Percentiles rank a stretch among this genome's conserved stretches.
phyloP scores from a whole-genome alignment of 139 green algal species.

The Tetraselmis chui region DNA sequence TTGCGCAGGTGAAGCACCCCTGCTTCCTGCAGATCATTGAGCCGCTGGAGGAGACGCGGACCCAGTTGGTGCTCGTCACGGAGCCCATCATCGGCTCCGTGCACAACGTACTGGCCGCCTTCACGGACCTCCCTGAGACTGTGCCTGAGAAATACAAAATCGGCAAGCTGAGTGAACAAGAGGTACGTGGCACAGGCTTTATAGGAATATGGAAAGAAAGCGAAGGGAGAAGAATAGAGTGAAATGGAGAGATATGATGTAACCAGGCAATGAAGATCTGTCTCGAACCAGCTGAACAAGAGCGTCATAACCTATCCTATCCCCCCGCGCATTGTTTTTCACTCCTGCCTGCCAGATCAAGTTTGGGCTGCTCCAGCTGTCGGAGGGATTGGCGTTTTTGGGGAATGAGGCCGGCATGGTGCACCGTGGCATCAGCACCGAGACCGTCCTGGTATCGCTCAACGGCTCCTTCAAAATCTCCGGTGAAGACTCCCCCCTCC shows the following conservation, averaged over 20 bases:
- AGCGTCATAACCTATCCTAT: too few relatives aligned
- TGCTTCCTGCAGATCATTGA: constrained; percentile 52
- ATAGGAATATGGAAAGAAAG: too few relatives aligned
- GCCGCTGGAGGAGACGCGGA: constrained; percentile 72
- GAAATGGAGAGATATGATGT: too few relatives aligned
- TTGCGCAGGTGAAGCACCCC: constrained; percentile 30
- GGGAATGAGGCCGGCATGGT: constrained; percentile 62
- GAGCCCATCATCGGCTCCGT: constrained; percentile 66
- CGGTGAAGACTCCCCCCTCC: neutral
- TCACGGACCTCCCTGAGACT: constrained; percentile 17
- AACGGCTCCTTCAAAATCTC: neutral
- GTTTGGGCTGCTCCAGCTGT: constrained; percentile 61
- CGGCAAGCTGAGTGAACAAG: neutral
- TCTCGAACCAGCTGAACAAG: too few relatives aligned
- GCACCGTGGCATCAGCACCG: constrained; percentile 49
- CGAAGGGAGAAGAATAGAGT: too few relatives aligned
- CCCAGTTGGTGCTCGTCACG: constrained; percentile 74
- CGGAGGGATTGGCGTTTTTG: constrained; percentile 72
- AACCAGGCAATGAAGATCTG: too few relatives aligned
- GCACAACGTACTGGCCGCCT: constrained; percentile 45
- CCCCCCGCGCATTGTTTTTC: too few relatives aligned
- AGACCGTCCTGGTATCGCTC: constrained; percentile 1
- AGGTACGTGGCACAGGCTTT: too few relatives aligned
- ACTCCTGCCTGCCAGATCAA: constrained; percentile 60
- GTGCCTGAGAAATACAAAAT: neutral